A percentile compares a stretch with the other conserved stretches of the same genome.
These are phyloP conservation scores for Heterobasidion parviporum DNA, from an alignment of 1,284 basidiomycete genomes.

Conservation along the genomic window DNA sequence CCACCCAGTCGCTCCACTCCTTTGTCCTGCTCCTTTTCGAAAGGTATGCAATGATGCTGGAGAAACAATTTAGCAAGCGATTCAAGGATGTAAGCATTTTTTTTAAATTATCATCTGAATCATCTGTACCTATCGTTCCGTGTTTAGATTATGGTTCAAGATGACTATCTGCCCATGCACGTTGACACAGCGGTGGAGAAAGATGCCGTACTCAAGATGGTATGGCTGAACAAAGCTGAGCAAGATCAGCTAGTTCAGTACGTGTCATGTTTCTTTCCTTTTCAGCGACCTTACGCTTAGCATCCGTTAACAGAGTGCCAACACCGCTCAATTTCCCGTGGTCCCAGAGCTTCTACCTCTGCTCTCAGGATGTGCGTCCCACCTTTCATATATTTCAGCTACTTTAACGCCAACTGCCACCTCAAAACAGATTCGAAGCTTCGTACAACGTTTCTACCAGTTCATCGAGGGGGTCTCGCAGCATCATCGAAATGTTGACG, in stretches of 20 bases:
- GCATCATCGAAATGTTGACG: constrained; percentile 88
- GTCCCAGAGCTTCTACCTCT: constrained; percentile 92
- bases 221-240: constrained; percentile 78
- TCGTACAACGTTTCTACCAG: constrained; percentile 94
- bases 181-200: constrained; percentile 69
- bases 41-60: constrained; percentile 80
- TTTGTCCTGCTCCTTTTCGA: constrained; percentile 88
- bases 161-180: constrained; percentile 91
- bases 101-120: not conserved
- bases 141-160: constrained; percentile 72
- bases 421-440: constrained; percentile 65
- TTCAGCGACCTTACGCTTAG: not conserved
- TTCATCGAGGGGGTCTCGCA: constrained; percentile 94
- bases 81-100: constrained; percentile 65
- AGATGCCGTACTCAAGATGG: constrained; percentile 71
- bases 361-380: constrained; percentile 79
- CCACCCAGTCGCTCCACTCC: constrained; percentile 76
- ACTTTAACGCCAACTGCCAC: constrained; percentile 1
- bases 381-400: not conserved
- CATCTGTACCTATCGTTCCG: not conserved
- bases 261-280: not conserved
- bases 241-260: constrained; percentile 57
- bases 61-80: constrained; percentile 75
- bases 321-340: constrained; percentile 84
- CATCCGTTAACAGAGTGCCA: constrained; percentile 36